Base-by-base conservation (phyloP, 805 yeast species). In the Candida andamanensis region DNA sequence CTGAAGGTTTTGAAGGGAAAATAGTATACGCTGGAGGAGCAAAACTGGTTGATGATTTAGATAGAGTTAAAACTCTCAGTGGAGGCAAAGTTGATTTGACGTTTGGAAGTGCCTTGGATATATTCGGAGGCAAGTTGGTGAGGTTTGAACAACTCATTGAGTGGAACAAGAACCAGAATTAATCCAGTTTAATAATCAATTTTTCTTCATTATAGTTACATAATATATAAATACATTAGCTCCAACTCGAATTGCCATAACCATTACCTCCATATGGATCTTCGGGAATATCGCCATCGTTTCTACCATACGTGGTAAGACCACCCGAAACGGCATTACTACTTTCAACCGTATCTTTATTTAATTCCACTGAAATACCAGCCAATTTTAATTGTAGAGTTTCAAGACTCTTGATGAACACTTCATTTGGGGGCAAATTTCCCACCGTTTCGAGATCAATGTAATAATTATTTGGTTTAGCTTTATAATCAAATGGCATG, bases 1-100 rank as follows among this genome's bases (percentile, higher is more conserved):
- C 70, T 2, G 15, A 32, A 1, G 69, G 67, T 2, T 63, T 63
- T 34, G 74, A 70, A 17, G 67, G 84, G 2, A 87, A 83, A 20
- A 76, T 85, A 4, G 95, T 90, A 2, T 92, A 92, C 55, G 99
- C 98, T 18, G 99, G 99, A 10, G 99, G 99, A 3, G 98, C 97
- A 16, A 80, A 76, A 46, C 72, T 74, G 52, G 51, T 84, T 0
- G 54, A 59, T 0, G 99, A 92, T 52, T 67, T 92, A 41, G 66
- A 60, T 4, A 60, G 69, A 16, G 97, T 92, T 2, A 56, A 77
- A 7, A 39, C 54, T 26, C 60, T 92, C 48, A 85, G 96, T 51
- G 49, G 59, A 2, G 95, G 95, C 3, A 80, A 73, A 47, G 95
- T 92, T 10, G 97, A 92, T 52, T 65, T 92, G 52, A 92, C 98